Evolutionary conservation across 2,329 filamentous ascomycete genomes (phyloP).

Genomic region (Pseudogymnoascus sp.): DNA sequence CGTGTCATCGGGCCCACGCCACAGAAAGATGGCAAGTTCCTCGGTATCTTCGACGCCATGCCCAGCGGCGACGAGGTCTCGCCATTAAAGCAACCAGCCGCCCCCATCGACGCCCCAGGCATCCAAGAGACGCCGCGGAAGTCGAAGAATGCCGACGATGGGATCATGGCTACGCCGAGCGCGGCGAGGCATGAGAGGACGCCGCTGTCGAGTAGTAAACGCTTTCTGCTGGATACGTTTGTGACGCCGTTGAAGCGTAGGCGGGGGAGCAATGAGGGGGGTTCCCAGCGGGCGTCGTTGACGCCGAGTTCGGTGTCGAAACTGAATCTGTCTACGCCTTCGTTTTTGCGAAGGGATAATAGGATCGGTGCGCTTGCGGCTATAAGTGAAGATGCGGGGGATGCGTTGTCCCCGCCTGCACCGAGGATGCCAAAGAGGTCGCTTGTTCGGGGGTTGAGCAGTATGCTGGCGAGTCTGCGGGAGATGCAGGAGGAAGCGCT

Average conservation of each 20-base stretch:
- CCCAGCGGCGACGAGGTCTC: constrained; percentile 38
- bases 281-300: background rate
- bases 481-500: constrained; percentile 61
- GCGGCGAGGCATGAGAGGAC: constrained; percentile 30
- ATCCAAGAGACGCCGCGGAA: constrained; percentile 34
- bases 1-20: constrained; percentile 69
- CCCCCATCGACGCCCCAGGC: constrained; percentile 22
- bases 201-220: constrained; percentile 49
- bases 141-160: constrained; percentile 11
- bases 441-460: constrained; percentile 63
- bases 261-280: constrained; percentile 33
- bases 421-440: constrained; percentile 50
- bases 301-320: constrained; percentile 48
- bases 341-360: constrained; percentile 54
- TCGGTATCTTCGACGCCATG: constrained; percentile 70
- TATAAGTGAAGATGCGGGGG: constrained; percentile 49
- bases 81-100: constrained; percentile 21
- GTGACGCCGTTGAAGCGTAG: constrained; percentile 54
- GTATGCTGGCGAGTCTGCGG: constrained; percentile 63
- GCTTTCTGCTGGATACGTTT: constrained; percentile 55
- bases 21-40: constrained; percentile 67
- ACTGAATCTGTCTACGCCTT: constrained; percentile 59
- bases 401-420: constrained; percentile 38
- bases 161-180: constrained; percentile 1
- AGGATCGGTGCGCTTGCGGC: constrained; percentile 38